phyloP scores from a whole-genome alignment of 2,329 filamentous ascomycete species.

The Talaromyces sp. region DNA sequence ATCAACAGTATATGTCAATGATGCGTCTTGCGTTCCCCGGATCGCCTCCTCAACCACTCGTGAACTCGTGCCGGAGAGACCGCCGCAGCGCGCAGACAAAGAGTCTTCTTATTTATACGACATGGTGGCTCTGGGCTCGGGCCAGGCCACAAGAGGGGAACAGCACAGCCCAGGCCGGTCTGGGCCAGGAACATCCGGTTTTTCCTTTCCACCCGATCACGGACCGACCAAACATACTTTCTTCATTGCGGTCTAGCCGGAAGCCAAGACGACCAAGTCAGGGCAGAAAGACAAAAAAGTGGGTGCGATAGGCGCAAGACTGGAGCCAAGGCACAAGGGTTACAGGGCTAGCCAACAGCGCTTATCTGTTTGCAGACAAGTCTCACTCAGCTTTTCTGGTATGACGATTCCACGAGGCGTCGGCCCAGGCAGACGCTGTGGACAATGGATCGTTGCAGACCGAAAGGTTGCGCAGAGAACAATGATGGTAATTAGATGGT shows the following conservation, averaged over 20 bases:
- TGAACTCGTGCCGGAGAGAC: constrained; percentile 23
- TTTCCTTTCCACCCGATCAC: not conserved
- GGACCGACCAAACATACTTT: not conserved
- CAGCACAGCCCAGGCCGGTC: not conserved
- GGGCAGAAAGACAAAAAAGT: not conserved
- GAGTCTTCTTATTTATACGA: constrained; percentile 68
- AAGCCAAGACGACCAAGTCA: not conserved
- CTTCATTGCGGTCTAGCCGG: not conserved
- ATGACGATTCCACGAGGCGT: not conserved
- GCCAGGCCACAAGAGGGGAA: not conserved
- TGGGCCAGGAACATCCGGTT: not conserved
- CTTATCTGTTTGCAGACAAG: not conserved
- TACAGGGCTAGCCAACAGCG: not conserved
- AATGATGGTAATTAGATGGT: not conserved
- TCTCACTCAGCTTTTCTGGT: not conserved
- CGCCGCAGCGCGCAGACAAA: constrained; percentile 39
- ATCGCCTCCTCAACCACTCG: not conserved
- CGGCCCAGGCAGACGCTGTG: not conserved
- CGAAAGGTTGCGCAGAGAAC: not conserved
- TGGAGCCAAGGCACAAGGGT: not conserved
- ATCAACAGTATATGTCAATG: not conserved
- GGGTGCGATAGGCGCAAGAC: not conserved
- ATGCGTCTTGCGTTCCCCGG: not conserved
- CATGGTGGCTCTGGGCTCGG: not conserved
- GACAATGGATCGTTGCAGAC: not conserved